phyloP scores from a whole-genome alignment of 192 early-diverging fungal genomes.

The Backusella morwellensis region DNA sequence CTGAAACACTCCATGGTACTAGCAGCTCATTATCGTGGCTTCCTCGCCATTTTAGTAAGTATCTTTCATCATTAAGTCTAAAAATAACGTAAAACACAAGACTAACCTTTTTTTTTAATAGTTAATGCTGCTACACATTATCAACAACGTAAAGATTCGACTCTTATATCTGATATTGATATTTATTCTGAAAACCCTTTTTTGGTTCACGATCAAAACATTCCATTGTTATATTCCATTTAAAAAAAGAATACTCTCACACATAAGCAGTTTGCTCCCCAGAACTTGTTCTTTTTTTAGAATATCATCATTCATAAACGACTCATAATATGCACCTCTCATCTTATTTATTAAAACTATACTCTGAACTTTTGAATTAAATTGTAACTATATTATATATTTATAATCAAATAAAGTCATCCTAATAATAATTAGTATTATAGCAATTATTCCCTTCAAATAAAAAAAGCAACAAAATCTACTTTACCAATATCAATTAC shows the following conservation, averaged over 20 bases:
- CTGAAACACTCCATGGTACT: background rate
- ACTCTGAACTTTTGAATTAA: background rate
- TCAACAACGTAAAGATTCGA: background rate
- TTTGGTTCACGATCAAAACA: background rate
- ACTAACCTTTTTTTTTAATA: background rate
- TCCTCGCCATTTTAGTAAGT: background rate
- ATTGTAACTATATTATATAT: no score
- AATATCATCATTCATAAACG: background rate
- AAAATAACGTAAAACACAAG: background rate
- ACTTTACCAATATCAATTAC: no score
- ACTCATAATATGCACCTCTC: background rate
- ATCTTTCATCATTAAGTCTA: background rate
- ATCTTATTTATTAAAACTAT: background rate
- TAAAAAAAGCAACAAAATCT: no score
- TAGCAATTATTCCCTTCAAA: no score
- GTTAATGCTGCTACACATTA: background rate
- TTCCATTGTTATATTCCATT: background rate
- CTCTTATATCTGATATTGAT: background rate
- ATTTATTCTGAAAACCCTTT: background rate
- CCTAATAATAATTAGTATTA: no score
- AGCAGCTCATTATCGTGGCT: background rate
- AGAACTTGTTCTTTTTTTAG: background rate
- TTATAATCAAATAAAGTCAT: no score
- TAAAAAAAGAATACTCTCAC: background rate
- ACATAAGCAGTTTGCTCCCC: background rate